Evolutionary conservation across 2,329 filamentous ascomycete genomes (phyloP), one percentile per base, ranked within the genome.

Genomic region (Phoma sp.): DNA sequence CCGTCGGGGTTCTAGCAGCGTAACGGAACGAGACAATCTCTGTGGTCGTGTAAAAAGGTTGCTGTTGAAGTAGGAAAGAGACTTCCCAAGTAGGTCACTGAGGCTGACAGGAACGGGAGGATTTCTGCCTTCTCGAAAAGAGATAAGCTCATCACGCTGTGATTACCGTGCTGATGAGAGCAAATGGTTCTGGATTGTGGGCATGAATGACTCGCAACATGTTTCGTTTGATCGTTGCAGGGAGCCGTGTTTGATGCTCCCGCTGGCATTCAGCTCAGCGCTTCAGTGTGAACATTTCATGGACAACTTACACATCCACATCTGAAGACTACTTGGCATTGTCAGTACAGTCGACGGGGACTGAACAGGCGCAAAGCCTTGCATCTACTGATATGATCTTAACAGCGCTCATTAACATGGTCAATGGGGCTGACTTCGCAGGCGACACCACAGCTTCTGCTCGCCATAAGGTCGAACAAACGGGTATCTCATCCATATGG

Each of bases 201-300:
- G 37, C 22, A 33, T 46, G 25, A 36, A 38, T 59, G 57, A 59
- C 54, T 57, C 50, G 54, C 47, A 37, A 36, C 24, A 9, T 22
- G 29, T 33, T 37, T 46, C 27, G 57, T 53, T 47, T 57, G 57
- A 57, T 59, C 57, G 54, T 40, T 55, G 57, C 47, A 60, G 54
- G 57, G 47, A 47, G 42, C 10, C 18, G 4, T 40, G 57, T 58
- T 60, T 57, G 51, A 57, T 52, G 40, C 32, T 52, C 54, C 57
- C 50, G 50, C n/a, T 41, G 30, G 51, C 32, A 40, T 27, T 48
- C 41, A 39, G 30, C 10, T 44, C 36, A 25, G 24, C 23, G 18
- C 18, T 25, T 23, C 8, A 13, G 36, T 23, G 14, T 32, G 10
- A 11, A 32, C 7, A 4, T n/a, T 11, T 2, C 13, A 2, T 7